Evolutionary conservation across 2,329 filamentous ascomycete species (phyloP).

Genomic region (Erysiphe pulchra): DNA sequence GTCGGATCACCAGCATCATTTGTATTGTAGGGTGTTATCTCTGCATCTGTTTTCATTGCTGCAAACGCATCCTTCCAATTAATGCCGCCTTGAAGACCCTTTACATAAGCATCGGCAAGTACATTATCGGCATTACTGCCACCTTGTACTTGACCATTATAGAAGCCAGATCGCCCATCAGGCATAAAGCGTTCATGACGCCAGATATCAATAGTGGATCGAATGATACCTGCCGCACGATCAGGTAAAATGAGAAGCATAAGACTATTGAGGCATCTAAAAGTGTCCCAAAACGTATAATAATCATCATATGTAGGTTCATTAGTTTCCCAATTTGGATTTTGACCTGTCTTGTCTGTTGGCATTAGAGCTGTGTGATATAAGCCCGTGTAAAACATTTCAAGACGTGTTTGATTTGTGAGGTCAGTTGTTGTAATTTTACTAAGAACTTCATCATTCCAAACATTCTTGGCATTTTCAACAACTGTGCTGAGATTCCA

Average conservation of each 20-base stretch:
- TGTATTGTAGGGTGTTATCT: slow-evolving; percentile 32
- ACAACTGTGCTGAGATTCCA: slow-evolving; percentile 17
- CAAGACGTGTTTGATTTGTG: slow-evolving; percentile 26
- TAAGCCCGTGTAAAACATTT: slow-evolving; percentile 38
- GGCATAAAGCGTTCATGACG: slow-evolving; percentile 36
- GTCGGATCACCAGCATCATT: slow-evolving; percentile 24
- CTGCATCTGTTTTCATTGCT: slow-evolving; percentile 40
- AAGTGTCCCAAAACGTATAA: slow-evolving; percentile 38
- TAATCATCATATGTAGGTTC: slow-evolving; percentile 49
- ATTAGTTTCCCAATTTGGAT: slow-evolving; percentile 32
- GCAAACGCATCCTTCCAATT: slow-evolving; percentile 35
- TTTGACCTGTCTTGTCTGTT: slow-evolving; percentile 45
- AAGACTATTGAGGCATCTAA: slow-evolving; percentile 36
- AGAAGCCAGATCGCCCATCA: slow-evolving; percentile 40
- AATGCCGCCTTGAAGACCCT: slow-evolving; percentile 31
- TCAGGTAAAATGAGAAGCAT: slow-evolving; percentile 36
- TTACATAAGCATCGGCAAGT: slow-evolving; percentile 45
- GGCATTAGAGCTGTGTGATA: slow-evolving; percentile 41
- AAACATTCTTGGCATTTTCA: slow-evolving; percentile 23
- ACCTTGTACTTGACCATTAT: slow-evolving; percentile 41
- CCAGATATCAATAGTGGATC: slow-evolving; percentile 44
- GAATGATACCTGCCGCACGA: slow-evolving; percentile 35
- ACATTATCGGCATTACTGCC: slow-evolving; percentile 48
- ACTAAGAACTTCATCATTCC: slow-evolving; percentile 35
- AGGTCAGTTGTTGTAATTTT: slow-evolving; percentile 33